A percentile compares a stretch with the other conserved stretches of the same genome.
Conservation (phyloP, 495 filamentous ascomycete species). For the Bombardia bombarda region DNA sequence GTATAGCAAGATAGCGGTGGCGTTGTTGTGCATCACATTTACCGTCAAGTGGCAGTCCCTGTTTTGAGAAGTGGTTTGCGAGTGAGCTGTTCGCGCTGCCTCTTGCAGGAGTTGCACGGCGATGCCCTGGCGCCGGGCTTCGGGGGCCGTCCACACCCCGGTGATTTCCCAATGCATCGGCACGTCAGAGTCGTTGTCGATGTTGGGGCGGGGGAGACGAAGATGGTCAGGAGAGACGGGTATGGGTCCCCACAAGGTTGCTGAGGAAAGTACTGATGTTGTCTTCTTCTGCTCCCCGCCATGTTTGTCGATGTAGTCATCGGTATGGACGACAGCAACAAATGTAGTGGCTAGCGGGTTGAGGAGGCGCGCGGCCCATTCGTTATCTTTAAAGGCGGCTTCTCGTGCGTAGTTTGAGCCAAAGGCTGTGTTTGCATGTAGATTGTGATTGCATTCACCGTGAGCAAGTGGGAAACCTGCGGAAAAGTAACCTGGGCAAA, state of each 20-base stretch:
- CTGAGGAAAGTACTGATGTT: not conserved
- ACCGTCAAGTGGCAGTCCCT: not conserved
- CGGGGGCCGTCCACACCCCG: not conserved
- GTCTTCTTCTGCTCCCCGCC: not conserved
- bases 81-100: not conserved
- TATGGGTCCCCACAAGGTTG: not conserved
- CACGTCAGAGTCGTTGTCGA: not conserved
- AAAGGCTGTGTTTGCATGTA: not conserved
- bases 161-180: not conserved
- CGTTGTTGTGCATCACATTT: not conserved
- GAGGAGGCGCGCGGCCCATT: not conserved
- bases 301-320: not conserved
- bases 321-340: not conserved
- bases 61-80: not conserved
- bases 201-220: not conserved
- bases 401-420: not conserved
- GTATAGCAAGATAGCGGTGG: not conserved
- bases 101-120: not conserved
- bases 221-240: too few relatives aligned
- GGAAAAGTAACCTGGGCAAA: not conserved
- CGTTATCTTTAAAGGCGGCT: not conserved
- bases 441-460: too few relatives aligned
- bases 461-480: too few relatives aligned
- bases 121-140: not conserved
- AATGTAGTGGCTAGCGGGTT: not conserved